Percentiles rank a stretch among this genome's conserved stretches.
phyloP scores from a whole-genome alignment of 495 filamentous ascomycete species.

The Xylaria venustula region DNA sequence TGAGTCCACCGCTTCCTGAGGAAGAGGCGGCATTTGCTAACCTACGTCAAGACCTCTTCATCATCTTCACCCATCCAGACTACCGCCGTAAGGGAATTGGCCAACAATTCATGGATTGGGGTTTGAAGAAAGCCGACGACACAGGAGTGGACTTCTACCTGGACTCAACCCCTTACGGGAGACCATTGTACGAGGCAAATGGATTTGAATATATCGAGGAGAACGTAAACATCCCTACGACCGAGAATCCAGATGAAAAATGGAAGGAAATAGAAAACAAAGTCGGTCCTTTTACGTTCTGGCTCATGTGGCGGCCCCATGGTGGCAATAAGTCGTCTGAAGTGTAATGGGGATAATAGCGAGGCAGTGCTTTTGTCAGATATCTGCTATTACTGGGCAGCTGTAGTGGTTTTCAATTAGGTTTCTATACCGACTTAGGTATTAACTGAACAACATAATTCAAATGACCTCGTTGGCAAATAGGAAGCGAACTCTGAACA shows the following conservation, averaged over 20 bases:
- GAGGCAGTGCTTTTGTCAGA: too few species aligned
- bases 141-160: constrained; percentile 34
- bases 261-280: constrained; percentile 29
- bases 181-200: constrained; percentile 34
- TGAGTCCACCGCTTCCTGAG: constrained; percentile 12
- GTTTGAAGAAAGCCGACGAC: constrained; percentile 35
- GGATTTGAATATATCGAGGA: constrained; percentile 28
- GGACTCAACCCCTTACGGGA: constrained; percentile 26
- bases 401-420: too few species aligned
- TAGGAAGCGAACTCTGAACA: too few species aligned
- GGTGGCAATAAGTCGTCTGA: constrained; percentile 14
- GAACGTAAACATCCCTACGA: constrained; percentile 18
- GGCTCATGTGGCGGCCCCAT: constrained; percentile 32
- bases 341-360: not conserved
- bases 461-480: too few species aligned
- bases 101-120: constrained; percentile 37
- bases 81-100: constrained; percentile 32
- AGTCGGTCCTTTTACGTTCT: constrained; percentile 23
- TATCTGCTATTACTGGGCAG: too few species aligned
- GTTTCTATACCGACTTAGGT: too few species aligned
- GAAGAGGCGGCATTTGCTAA: not conserved
- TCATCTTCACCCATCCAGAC: constrained; percentile 31
- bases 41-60: constrained; percentile 20
- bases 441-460: too few species aligned
- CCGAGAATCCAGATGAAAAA: constrained; percentile 27